Evolutionary conservation across 371 early-diverging fungal species (phyloP).

Genomic region (Rhizopus arrhizus): DNA sequence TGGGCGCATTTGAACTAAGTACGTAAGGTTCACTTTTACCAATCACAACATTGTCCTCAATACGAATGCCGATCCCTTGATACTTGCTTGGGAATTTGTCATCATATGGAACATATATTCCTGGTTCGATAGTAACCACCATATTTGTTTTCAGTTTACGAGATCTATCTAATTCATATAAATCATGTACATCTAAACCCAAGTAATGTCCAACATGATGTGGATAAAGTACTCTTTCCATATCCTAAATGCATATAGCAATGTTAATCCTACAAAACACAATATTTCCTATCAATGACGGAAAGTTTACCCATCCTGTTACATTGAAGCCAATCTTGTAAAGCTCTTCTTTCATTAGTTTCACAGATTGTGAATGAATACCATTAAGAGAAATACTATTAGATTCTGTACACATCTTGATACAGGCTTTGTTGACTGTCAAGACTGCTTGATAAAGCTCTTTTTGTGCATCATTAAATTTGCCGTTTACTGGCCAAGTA

Average conservation of each 20-base stretch:
- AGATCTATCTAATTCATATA: slow-evolving; percentile 71
- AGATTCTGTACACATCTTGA: slow-evolving; percentile 78
- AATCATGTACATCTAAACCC: slow-evolving; percentile 95
- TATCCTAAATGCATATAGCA: slow-evolving; percentile 41
- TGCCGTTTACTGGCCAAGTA: slow-evolving; percentile 93
- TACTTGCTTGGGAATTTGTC: slow-evolving; percentile 76
- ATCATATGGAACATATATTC: slow-evolving; percentile 87
- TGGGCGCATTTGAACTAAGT: slow-evolving; percentile 79
- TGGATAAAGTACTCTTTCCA: slow-evolving; percentile 80
- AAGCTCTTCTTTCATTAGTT: slow-evolving; percentile 66
- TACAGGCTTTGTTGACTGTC: slow-evolving; percentile 82
- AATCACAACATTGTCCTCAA: slow-evolving; percentile 93
- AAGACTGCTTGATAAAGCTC: slow-evolving; percentile 87
- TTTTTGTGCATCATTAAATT: slow-evolving; percentile 77
- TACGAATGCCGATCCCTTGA: slow-evolving; percentile 92
- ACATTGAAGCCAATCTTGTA: slow-evolving; percentile 66
- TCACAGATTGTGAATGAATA: slow-evolving; percentile 75
- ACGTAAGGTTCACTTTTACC: slow-evolving; percentile 70
- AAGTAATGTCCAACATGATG: slow-evolving; percentile 95
- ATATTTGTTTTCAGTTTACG: slow-evolving; percentile 74
- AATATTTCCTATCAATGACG: background rate
- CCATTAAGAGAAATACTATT: slow-evolving; percentile 76
- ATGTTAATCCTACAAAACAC: no score
- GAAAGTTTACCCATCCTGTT: slow-evolving; percentile 46
- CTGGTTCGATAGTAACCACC: slow-evolving; percentile 97